Evolutionary conservation across 225 moss, liverwort and hornwort genomes (phyloP).

Genomic region (Marchantia paleacea): DNA sequence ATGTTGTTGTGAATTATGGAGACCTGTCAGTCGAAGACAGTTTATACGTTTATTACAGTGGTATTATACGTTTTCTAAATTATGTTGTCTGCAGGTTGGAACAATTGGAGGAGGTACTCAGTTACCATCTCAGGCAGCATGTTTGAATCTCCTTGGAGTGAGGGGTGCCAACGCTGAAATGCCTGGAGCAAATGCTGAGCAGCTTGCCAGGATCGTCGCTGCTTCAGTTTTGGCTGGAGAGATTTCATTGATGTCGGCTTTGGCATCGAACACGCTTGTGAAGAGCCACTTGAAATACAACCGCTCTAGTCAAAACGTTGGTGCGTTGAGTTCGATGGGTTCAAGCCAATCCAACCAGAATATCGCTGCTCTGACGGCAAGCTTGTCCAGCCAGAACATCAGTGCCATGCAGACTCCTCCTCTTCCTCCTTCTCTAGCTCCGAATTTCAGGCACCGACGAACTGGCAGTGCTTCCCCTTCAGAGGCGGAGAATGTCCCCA

Average conservation of each 20-base stretch:
- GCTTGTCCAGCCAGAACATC: conserved; percentile 20
- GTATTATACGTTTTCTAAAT: not conserved
- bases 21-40: too few species aligned
- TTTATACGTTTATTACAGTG: not conserved
- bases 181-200: conserved; percentile 49
- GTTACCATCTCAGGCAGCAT: conserved; percentile 49
- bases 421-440: conserved; percentile 9
- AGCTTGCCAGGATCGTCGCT: conserved; percentile 47
- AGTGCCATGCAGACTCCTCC: conserved; percentile 22
- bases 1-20: not conserved
- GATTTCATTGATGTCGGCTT: conserved; percentile 49
- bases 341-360: conserved; percentile 10
- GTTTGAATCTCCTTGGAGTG: conserved; percentile 50
- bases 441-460: conserved; percentile 18
- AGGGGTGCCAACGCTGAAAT: conserved; percentile 41
- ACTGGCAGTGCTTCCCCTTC: not conserved
- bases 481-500: not conserved
- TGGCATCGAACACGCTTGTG: conserved; percentile 49
- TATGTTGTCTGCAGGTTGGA: conserved; percentile 39
- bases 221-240: conserved; percentile 53
- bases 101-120: conserved; percentile 58
- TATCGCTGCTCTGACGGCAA: conserved; percentile 12
- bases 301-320: conserved; percentile 49
- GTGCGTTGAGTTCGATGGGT: conserved; percentile 8
- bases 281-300: conserved; percentile 54